Evolutionary conservation across 2,329 filamentous ascomycete genomes (phyloP).

Genomic region (Venturia aucupariae): DNA sequence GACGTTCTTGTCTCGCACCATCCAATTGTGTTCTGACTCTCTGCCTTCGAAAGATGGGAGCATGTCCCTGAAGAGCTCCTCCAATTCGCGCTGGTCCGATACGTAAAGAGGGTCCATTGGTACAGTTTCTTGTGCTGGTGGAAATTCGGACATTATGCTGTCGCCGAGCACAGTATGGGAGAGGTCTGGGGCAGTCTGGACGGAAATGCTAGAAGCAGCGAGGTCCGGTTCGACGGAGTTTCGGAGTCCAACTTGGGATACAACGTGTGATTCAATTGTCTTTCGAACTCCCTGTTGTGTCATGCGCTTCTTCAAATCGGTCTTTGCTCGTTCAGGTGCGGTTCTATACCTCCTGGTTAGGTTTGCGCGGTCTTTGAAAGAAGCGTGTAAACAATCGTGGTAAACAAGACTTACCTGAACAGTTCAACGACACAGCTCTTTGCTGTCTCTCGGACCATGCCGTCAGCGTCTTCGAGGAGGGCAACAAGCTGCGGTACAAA

Average conservation of each 20-base stretch:
- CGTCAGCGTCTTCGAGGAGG: constrained; percentile 82
- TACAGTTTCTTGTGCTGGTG: constrained; percentile 56
- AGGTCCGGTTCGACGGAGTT: constrained; percentile 22
- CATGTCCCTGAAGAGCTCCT: constrained; percentile 80
- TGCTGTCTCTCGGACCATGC: constrained; percentile 74
- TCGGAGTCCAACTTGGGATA: constrained; percentile 59
- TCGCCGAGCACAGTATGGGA: constrained; percentile 27
- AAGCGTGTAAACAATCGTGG: constrained; percentile 1
- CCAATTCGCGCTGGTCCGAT: constrained; percentile 77
- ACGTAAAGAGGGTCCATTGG: constrained; percentile 72
- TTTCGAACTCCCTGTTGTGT: constrained; percentile 77
- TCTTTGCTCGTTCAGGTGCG: constrained; percentile 74
- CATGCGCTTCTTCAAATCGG: constrained; percentile 79
- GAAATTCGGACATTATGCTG: constrained; percentile 41
- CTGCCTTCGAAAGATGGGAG: constrained; percentile 71
- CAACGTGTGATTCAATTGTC: constrained; percentile 73
- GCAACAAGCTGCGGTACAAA: constrained; percentile 80
- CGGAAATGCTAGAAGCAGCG: constrained; percentile 30
- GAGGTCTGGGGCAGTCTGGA: constrained; percentile 23
- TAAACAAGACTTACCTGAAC: constrained; percentile 52
- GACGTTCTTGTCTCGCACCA: constrained; percentile 72
- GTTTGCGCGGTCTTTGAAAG: background rate
- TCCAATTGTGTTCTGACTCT: constrained; percentile 87
- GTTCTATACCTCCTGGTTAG: constrained; percentile 41
- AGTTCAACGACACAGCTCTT: constrained; percentile 78